Evolutionary conservation across 2,329 filamentous ascomycete species (phyloP), one percentile per base, ranked within the genome.

Genomic region (Fusarium coffeatum): DNA sequence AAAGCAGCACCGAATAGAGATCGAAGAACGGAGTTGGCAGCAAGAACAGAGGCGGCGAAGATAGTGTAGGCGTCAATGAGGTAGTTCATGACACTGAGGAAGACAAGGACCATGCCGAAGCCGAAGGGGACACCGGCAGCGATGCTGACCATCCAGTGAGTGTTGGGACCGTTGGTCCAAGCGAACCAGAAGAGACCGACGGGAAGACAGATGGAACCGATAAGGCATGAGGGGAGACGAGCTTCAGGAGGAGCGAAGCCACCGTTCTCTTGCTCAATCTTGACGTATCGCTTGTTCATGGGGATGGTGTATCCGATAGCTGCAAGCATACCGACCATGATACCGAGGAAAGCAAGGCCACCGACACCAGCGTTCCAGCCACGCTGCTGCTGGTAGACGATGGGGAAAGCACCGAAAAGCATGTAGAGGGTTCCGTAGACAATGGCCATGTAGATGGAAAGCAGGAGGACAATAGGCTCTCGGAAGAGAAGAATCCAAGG

Each of bases 391-490:
- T 70, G 68, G 80, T 91, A 97, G 55, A 97, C 84, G 64, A 88
- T 86, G n/a, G 87, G 85, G 75, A 81, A 90, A 64, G 89, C 89
- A 47, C 90, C 84, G 81, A 91, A 91, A 81, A 91, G 91, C 89
- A 92, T 91, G 83, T 91, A 91, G 3, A 91, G 81, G 11, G 91
- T 80, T 12, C 89, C 89, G 77, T 92, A 92, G 16, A 94, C 83
- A 4, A 94, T 90, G 1, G 88, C 90, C 92, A 94, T 95, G 83
- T 95, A 96, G 4, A 95, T 74, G 2, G 89, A 88, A 66, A 96
- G 89, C 73, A 94, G 87, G 67, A 96, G 86, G 30, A 96, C 92
- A 71, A 97, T 96, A 16, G 91, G 88, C 78, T 96, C 93, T 63
- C 86, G 81, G 80, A 94, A 71, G 8, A 70, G 59, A 3, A 70